Conservation (phyloP, 23 red algal genomes). For the Cyanidiococcus yangmingshanensis region DNA sequence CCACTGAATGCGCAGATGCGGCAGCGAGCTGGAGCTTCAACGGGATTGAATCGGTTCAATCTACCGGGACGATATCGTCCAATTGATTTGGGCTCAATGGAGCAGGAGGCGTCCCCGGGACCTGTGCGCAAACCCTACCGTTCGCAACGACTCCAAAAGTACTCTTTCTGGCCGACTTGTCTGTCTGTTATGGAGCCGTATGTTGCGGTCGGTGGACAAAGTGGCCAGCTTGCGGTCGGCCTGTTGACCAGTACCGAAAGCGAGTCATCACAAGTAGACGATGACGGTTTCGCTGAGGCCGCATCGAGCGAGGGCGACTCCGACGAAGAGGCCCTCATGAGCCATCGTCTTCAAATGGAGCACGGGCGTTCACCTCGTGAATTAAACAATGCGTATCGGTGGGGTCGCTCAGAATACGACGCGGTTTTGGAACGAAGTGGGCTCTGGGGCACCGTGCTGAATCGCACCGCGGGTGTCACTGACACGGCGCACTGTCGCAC, state of each 20-base stretch:
- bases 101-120: background rate
- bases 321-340: background rate
- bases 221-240: slow-evolving; percentile 18
- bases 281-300: background rate
- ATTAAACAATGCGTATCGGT: background rate
- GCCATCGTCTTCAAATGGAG: background rate
- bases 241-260: background rate
- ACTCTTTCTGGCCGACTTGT: slow-evolving; percentile 24
- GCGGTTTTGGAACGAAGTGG: background rate
- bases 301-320: background rate
- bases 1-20: background rate
- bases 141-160: slow-evolving; percentile 12
- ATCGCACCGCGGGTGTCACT: background rate
- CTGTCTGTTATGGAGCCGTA: background rate
- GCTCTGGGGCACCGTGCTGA: background rate
- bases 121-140: background rate
- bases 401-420: background rate
- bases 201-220: slow-evolving; percentile 21
- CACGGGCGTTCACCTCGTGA: background rate
- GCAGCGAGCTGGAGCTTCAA: background rate
- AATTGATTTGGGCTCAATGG: background rate
- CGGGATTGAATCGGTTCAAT: background rate
- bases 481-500: background rate
- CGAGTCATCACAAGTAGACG: background rate
- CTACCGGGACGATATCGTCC: background rate